Percentiles rank a stretch among this genome's conserved stretches.
Conservation (phyloP, 2,329 filamentous ascomycete species). For the Pezicula radicicola region DNA sequence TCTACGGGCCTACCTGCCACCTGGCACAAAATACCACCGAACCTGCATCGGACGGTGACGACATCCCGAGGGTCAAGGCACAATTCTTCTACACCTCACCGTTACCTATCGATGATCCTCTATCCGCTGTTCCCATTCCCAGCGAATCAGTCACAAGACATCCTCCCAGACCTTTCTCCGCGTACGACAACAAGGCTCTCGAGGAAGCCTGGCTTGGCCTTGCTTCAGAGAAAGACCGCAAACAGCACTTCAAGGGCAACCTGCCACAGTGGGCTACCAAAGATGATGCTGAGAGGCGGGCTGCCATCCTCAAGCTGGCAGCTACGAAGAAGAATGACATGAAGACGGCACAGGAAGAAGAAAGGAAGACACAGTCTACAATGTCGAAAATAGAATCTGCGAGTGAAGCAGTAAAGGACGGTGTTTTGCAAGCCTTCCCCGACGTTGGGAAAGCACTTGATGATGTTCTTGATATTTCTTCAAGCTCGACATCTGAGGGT, state of each 20-base stretch:
- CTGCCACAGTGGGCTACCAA: slow-evolving; percentile 10
- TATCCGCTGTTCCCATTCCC: slow-evolving; percentile 62
- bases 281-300: neutral
- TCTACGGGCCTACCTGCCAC: slow-evolving; percentile 26
- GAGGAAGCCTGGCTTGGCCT: slow-evolving; percentile 75
- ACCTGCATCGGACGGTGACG: slow-evolving; percentile 31
- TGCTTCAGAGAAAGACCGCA: slow-evolving; percentile 42
- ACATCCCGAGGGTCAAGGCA: slow-evolving; percentile 57
- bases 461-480: no score
- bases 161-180: slow-evolving; percentile 73
- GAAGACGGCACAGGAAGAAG: neutral
- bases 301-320: neutral
- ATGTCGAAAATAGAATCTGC: neutral
- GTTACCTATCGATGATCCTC: slow-evolving; percentile 81
- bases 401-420: neutral
- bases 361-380: neutral
- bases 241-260: slow-evolving; percentile 39
- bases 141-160: slow-evolving; percentile 49
- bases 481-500: no score
- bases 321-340: neutral
- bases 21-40: slow-evolving; percentile 18
- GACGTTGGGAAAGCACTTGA: no score
- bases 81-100: slow-evolving; percentile 86
- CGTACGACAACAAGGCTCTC: slow-evolving; percentile 73
- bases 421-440: no score